Base-by-base conservation (phyloP, 1,284 basidiomycete species). In the Hortiboletus rubellus region DNA sequence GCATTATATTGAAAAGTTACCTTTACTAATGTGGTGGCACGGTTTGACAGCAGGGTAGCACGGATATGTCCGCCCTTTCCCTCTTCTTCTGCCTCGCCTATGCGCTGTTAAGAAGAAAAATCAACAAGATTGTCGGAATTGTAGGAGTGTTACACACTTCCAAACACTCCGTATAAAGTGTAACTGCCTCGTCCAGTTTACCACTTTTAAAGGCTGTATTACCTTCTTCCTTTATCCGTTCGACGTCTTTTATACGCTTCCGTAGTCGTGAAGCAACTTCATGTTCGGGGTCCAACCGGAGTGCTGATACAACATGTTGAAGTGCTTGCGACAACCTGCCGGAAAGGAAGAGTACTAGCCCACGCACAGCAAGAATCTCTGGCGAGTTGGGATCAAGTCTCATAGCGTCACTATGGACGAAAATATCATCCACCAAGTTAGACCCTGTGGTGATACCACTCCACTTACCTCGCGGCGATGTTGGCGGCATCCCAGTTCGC, bases 191-290 rank as follows among this genome's bases (percentile, higher is more conserved):
- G 34, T 80, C 65, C 36, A 85, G 74, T 57, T 79, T 77, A 2
- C 81, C 81, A 0, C 70, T 58, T 73, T 94, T 94, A 77, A 96
- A 96, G 1, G 83, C 80, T 1, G 72, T 68, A 65, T 96, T 96
- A 0, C 93, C 93, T 61, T 92, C 90, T 60, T 94, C 92, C 68
- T 96, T 96, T 47, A 90, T 73, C 51, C 84, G 76, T 62, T 96
- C 92, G 14, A 96, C 83, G 46, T 89, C 87, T 66, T 88, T 89
- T 24, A 90, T 81, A 17, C 91, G 84, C 68, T 86, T 89, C 52
- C 94, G 79, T 51, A 94, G 74, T 57, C 79, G 82, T 64, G 86
- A 82, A 0, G 92, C 92, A 9, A 78, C 77, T 49, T 82, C 82
- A 65, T 90, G 83, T 36, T 89, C 90, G 0, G 94, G 94, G 69